These are phyloP conservation scores for Metschnikowia santaceciliae DNA, from an alignment of 805 yeast species.

Conservation along the genomic window DNA sequence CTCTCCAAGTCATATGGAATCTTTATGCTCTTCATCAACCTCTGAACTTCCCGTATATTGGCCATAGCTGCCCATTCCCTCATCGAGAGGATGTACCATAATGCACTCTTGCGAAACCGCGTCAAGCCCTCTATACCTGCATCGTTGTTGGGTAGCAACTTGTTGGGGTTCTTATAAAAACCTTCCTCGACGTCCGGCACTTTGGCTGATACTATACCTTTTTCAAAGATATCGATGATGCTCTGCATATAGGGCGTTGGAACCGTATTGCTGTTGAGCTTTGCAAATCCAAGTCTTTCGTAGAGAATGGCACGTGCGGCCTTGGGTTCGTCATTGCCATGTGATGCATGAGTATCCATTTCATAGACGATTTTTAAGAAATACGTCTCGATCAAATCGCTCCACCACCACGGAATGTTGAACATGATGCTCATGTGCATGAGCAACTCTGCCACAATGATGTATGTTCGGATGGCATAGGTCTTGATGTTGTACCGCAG, in stretches of 20 bases:
- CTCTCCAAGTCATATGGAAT: conserved; percentile 16
- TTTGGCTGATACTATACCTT: conserved; percentile 8
- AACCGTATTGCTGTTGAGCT: conserved; percentile 10
- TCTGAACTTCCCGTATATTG: conserved; percentile 23
- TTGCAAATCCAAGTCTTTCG: conserved; percentile 35
- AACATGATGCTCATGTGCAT: conserved; percentile 42
- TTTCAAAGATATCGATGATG: conserved; percentile 9
- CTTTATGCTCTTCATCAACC: conserved; percentile 26
- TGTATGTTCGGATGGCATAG: conserved; percentile 64
- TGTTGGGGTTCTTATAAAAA: conserved; percentile 29
- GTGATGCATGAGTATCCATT: conserved; percentile 41
- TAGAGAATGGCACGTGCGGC: conserved; percentile 43
- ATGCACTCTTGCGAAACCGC: conserved; percentile 65
- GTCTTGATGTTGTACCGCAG: conserved; percentile 68
- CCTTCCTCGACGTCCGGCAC: conserved; percentile 27
- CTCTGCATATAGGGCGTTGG: conserved; percentile 9
- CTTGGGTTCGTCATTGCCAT: conserved; percentile 40
- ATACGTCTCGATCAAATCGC: conserved; percentile 41
- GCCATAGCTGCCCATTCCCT: conserved; percentile 53
- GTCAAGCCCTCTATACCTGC: conserved; percentile 50
- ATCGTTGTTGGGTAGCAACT: conserved; percentile 33
- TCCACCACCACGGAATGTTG: conserved; percentile 44
- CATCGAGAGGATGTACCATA: conserved; percentile 75
- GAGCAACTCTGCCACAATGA: conserved; percentile 70
- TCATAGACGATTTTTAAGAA: conserved; percentile 44